Percentiles rank a stretch among this genome's conserved stretches.
Evolutionary conservation across 2,329 filamentous ascomycete genomes (phyloP).

Genomic region (Malbranchea zuffiana): DNA sequence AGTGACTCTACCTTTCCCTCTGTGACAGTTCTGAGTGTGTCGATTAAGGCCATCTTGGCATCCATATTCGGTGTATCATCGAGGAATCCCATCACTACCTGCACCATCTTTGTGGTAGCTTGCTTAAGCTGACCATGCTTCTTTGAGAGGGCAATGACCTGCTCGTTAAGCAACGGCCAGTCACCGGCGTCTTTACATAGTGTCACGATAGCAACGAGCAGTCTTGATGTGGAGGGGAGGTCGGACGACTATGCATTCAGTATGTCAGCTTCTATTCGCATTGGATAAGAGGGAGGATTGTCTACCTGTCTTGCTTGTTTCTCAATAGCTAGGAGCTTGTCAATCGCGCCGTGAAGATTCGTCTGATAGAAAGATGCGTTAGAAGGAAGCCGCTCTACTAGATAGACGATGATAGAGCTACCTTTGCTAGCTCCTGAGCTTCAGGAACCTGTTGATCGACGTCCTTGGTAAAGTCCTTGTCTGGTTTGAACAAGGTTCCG

Average conservation of each 20-base stretch:
- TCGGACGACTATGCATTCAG: slow-evolving; percentile 62
- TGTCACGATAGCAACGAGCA: slow-evolving; percentile 79
- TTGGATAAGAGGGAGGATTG: neutral
- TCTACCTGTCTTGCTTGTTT: slow-evolving; percentile 92
- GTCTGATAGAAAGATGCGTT: slow-evolving; percentile 21
- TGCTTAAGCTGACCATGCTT: slow-evolving; percentile 99
- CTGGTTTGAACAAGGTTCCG: slow-evolving; percentile 69
- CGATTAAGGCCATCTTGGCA: slow-evolving; percentile 84
- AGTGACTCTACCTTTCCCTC: slow-evolving; percentile 67
- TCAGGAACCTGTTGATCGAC: slow-evolving; percentile 85
- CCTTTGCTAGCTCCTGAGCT: slow-evolving; percentile 79
- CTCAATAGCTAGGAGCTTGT: slow-evolving; percentile 84
- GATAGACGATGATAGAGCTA: slow-evolving; percentile 29
- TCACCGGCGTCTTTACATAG: slow-evolving; percentile 87
- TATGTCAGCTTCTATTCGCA: slow-evolving; percentile 10
- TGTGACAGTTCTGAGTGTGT: slow-evolving; percentile 88
- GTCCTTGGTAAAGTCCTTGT: slow-evolving; percentile 98
- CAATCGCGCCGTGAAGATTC: slow-evolving; percentile 76
- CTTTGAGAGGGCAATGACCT: slow-evolving; percentile 90
- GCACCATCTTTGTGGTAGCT: slow-evolving; percentile 97
- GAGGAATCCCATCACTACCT: slow-evolving; percentile 86
- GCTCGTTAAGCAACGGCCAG: slow-evolving; percentile 92
- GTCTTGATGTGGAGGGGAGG: slow-evolving; percentile 83
- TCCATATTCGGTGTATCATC: slow-evolving; percentile 75
- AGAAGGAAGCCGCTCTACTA: slow-evolving; percentile 9